phyloP scores from a whole-genome alignment of 2,329 filamentous ascomycete species.

The Blastomyces gilchristii region DNA sequence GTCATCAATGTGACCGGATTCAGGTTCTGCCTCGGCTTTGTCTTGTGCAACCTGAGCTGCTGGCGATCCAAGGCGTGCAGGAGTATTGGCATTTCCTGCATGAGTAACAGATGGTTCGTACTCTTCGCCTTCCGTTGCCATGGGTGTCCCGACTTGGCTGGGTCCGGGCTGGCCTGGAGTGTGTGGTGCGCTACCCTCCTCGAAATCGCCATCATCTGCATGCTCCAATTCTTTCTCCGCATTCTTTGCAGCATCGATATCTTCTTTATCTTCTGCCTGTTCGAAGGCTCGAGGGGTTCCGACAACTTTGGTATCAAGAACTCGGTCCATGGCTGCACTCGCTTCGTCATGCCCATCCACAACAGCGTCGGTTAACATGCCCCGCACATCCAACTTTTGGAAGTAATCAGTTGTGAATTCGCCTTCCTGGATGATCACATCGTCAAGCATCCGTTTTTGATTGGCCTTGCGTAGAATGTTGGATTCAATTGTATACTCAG shows the following conservation, averaged over 20 bases:
- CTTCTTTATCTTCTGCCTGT: constrained; percentile 84
- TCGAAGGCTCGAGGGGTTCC: constrained; percentile 65
- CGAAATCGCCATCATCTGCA: constrained; percentile 76
- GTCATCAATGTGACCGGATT: constrained; percentile 57
- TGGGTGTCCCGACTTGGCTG: constrained; percentile 27
- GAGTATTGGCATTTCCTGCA: constrained; percentile 10
- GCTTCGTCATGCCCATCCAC: constrained; percentile 61
- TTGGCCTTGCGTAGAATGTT: constrained; percentile 95
- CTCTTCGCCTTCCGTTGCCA: constrained; percentile 27
- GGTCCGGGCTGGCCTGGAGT: constrained; percentile 23
- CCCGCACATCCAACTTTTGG: constrained; percentile 61
- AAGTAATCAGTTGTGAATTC: constrained; percentile 97
- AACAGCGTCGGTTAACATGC: constrained; percentile 46
- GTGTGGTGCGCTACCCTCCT: constrained; percentile 45
- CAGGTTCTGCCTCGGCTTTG: constrained; percentile 31
- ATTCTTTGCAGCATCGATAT: constrained; percentile 74
- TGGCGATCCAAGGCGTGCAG: constrained; percentile 19
- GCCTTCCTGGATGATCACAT: constrained; percentile 96
- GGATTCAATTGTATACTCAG: constrained; percentile 90
- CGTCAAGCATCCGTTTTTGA: constrained; percentile 95
- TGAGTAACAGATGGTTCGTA: constrained; percentile 14
- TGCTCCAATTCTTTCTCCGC: constrained; percentile 81
- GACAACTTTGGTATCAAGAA: constrained; percentile 60
- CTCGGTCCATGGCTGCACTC: constrained; percentile 73
- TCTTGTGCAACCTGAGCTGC: constrained; percentile 19